A percentile compares a stretch with the other conserved stretches of the same genome.
These are phyloP conservation scores for Phoenix roebelenii DNA, from an alignment of 176 grass and related monocot genomes.

Conservation along the genomic window DNA sequence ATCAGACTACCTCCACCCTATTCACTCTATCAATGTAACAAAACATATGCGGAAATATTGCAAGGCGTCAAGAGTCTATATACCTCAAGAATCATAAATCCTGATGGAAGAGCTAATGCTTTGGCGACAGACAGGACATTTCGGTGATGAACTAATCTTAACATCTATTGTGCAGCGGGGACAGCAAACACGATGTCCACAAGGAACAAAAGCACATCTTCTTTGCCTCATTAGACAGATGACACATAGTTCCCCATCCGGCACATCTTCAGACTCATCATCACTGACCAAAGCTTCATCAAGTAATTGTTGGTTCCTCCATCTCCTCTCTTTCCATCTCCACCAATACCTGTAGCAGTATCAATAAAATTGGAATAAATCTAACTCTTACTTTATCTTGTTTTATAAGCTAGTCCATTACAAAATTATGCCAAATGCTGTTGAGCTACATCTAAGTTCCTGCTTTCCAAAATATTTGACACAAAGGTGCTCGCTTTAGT, in stretches of 20 bases:
- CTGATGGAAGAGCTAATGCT: conserved; percentile 54
- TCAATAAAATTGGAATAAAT: background rate
- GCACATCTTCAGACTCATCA: conserved; percentile 33
- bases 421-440: no score
- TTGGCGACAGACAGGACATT: conserved; percentile 80
- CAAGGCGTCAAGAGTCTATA: background rate
- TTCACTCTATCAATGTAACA: no score
- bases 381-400: no score
- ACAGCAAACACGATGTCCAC: conserved; percentile 94
- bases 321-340: conserved; percentile 45
- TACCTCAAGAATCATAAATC: conserved; percentile 81
- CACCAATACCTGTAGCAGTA: conserved; percentile 43
- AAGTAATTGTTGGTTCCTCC: conserved; percentile 35
- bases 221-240: conserved; percentile 69
- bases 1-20: no score
- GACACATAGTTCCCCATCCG: conserved; percentile 80
- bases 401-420: no score
- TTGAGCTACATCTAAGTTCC: no score
- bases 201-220: conserved; percentile 79
- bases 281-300: conserved; percentile 23
- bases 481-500: no score
- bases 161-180: conserved; percentile 51
- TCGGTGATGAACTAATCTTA: conserved; percentile 30
- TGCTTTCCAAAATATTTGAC: no score
- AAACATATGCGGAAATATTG: background rate